phyloP scores from a whole-genome alignment of 2,329 filamentous ascomycete genomes.

The Orbilia oligospora region DNA sequence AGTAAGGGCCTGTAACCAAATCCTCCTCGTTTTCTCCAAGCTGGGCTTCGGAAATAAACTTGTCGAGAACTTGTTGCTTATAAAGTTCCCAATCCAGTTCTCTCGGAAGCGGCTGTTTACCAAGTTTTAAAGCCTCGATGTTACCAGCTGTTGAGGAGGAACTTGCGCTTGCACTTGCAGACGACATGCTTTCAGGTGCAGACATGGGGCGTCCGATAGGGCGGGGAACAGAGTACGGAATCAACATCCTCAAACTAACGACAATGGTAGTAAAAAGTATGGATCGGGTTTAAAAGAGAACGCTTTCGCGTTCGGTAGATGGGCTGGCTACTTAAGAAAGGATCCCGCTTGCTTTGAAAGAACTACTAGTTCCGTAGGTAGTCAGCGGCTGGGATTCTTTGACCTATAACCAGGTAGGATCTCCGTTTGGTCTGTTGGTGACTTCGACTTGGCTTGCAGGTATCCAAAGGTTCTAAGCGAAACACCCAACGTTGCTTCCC shows the following conservation, averaged over 20 bases:
- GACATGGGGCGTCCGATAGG: slow-evolving; percentile 29
- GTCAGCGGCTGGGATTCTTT: slow-evolving; percentile 19
- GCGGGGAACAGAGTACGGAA: slow-evolving; percentile 1
- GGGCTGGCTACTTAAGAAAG: slow-evolving; percentile 16
- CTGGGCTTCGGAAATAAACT: slow-evolving; percentile 35
- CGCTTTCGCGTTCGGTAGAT: slow-evolving; percentile 33
- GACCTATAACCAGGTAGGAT: slow-evolving; percentile 36
- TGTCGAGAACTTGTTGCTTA: slow-evolving; percentile 49
- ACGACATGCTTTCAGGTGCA: slow-evolving; percentile 47
- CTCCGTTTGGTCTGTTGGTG: slow-evolving; percentile 32
- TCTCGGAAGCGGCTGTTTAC: slow-evolving; percentile 48
- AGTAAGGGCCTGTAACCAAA: slow-evolving; percentile 38
- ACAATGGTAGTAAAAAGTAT: slow-evolving; percentile 13
- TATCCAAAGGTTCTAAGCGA: slow-evolving; percentile 44
- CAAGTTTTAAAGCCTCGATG: slow-evolving; percentile 32
- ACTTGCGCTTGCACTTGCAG: slow-evolving; percentile 4
- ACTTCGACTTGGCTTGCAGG: slow-evolving; percentile 30
- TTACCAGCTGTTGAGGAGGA: slow-evolving; percentile 14
- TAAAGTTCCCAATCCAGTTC: slow-evolving; percentile 52
- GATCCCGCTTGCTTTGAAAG: slow-evolving; percentile 7
- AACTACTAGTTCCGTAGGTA: slow-evolving; percentile 13
- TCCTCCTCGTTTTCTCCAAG: slow-evolving; percentile 52
- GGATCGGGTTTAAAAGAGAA: slow-evolving; percentile 6
- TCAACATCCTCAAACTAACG: not conserved
- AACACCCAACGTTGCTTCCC: slow-evolving; percentile 36